Evolutionary conservation across 2,329 filamentous ascomycete genomes (phyloP).

Genomic region (Curvularia sp.): DNA sequence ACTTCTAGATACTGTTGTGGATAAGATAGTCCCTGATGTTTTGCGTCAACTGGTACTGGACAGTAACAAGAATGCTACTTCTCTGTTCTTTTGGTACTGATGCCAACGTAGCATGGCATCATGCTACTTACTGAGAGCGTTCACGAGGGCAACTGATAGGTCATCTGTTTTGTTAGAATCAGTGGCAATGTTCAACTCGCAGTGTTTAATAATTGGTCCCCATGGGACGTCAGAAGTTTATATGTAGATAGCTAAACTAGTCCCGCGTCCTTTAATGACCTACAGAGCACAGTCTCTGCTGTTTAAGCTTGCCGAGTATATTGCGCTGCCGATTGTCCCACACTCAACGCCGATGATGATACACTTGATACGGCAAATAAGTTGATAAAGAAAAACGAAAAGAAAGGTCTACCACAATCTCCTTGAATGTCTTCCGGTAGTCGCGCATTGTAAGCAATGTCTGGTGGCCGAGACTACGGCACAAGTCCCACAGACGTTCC

Average conservation of each 20-base stretch:
- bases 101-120: too few relatives aligned
- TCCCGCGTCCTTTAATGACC: background rate
- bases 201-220: too few relatives aligned
- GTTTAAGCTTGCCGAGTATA: background rate
- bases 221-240: too few relatives aligned
- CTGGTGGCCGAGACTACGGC: slow-evolving; percentile 49
- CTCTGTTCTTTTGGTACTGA: too few relatives aligned
- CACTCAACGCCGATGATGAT: background rate
- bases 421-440: slow-evolving; percentile 21
- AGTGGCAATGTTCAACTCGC: too few relatives aligned
- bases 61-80: too few relatives aligned
- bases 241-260: background rate
- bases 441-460: slow-evolving; percentile 54
- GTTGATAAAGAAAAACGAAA: background rate
- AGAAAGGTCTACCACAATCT: slow-evolving; percentile 21
- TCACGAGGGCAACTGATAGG: too few relatives aligned
- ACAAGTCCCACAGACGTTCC: slow-evolving; percentile 54
- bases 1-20: too few relatives aligned
- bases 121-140: too few relatives aligned
- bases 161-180: too few relatives aligned
- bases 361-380: background rate
- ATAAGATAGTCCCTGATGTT: too few relatives aligned
- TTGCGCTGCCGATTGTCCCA: background rate
- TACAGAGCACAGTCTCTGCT: background rate
- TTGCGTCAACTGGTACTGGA: too few relatives aligned